A percentile compares a stretch with the other conserved stretches of the same genome.
Conservation (phyloP, 2,329 filamentous ascomycete species). For the Ophiocordyceps camponoti-saundersi region DNA sequence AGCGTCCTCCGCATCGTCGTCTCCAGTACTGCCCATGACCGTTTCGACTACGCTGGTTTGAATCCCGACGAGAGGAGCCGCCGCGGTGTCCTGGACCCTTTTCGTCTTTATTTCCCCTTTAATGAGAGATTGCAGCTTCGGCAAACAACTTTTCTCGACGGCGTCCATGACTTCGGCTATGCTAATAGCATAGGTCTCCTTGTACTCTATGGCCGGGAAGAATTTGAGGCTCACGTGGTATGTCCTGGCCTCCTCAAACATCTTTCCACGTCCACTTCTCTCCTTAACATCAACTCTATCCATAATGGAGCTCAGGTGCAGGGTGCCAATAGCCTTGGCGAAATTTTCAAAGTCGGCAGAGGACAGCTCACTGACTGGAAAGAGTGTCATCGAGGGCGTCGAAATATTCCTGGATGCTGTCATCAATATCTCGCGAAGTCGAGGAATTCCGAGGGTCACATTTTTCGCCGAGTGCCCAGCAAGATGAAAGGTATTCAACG, state of each 20-base stretch:
- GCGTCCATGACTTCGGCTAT: constrained; percentile 61
- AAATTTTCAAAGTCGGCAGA: constrained; percentile 58
- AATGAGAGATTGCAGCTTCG: constrained; percentile 51
- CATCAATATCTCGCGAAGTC: constrained; percentile 95
- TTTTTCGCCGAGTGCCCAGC: constrained; percentile 97
- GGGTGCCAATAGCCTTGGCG: constrained; percentile 77
- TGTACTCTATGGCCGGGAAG: constrained; percentile 74
- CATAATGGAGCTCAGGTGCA: constrained; percentile 69
- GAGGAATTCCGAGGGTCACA: constrained; percentile 95
- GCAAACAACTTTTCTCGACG: constrained; percentile 67
- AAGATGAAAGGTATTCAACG: constrained; percentile 98
- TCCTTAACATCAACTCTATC: constrained; percentile 72
- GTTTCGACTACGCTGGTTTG: constrained; percentile 31
- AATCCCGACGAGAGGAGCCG: constrained; percentile 56
- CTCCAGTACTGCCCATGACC: constrained; percentile 10
- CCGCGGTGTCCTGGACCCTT: constrained; percentile 43
- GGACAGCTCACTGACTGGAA: constrained; percentile 56
- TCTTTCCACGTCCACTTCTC: constrained; percentile 53
- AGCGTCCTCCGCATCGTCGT: constrained; percentile 53
- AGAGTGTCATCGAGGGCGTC: constrained; percentile 78
- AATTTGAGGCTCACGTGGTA: constrained; percentile 72
- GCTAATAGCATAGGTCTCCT: constrained; percentile 67
- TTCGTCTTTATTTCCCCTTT: constrained; percentile 75
- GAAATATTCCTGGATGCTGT: constrained; percentile 80
- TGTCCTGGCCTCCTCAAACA: constrained; percentile 58